Evolutionary conservation across 306 rosid genomes (phyloP).

Genomic region (Lathyrus tuberosus): DNA sequence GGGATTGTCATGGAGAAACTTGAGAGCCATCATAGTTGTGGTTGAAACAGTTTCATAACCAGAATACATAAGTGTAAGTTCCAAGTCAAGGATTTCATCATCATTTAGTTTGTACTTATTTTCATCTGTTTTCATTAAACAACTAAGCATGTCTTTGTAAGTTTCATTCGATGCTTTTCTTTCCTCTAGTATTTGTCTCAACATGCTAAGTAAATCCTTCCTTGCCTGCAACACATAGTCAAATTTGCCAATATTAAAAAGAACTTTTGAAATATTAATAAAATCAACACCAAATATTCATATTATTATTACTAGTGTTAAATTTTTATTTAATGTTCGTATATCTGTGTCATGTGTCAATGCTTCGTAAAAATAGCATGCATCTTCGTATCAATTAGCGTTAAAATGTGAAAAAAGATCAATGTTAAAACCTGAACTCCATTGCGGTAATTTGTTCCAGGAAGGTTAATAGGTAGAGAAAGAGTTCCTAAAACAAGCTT

Average conservation of each 20-base stretch:
- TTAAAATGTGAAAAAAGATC: background rate
- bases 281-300: background rate
- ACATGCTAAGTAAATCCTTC: slow-evolving; percentile 64
- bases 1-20: slow-evolving; percentile 91
- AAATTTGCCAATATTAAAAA: background rate
- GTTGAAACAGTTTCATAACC: slow-evolving; percentile 99
- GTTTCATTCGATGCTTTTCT: slow-evolving; percentile 66
- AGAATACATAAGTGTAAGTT: slow-evolving; percentile 79
- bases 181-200: slow-evolving; percentile 61
- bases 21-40: slow-evolving; percentile 96
- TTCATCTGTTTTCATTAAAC: slow-evolving; percentile 66
- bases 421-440: slow-evolving; percentile 68
- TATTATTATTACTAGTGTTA: background rate
- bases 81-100: slow-evolving; percentile 83
- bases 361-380: too few relatives aligned
- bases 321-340: background rate
- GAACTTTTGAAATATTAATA: too few relatives aligned
- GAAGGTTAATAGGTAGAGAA: slow-evolving; percentile 91
- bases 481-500: slow-evolving; percentile 87
- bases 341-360: too few relatives aligned
- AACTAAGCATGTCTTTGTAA: slow-evolving; percentile 69
- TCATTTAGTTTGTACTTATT: slow-evolving; percentile 60
- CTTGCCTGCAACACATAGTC: slow-evolving; percentile 61
- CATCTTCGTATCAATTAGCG: too few relatives aligned
- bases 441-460: slow-evolving; percentile 77